Conservation (phyloP, 768 basidiomycete species). For the Hericium rajendrae region DNA sequence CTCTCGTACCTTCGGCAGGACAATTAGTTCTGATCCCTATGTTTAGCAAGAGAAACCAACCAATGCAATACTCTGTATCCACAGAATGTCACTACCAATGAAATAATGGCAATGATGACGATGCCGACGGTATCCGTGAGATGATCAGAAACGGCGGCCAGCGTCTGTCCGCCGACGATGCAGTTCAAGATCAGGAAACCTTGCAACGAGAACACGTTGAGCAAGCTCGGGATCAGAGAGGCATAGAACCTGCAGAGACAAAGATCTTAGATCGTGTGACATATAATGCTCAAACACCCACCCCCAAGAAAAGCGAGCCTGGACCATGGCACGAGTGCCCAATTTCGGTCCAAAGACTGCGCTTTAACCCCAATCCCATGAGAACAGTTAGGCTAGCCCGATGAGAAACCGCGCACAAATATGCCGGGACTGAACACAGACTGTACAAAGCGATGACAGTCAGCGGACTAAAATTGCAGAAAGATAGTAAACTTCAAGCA, state of each 20-base stretch:
- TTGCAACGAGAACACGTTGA: conserved; percentile 36
- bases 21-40: not conserved
- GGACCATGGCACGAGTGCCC: conserved; percentile 48
- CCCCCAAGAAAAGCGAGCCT: conserved; percentile 46
- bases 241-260: conserved; percentile 26
- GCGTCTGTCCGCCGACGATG: conserved; percentile 40
- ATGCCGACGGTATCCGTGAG: conserved; percentile 29
- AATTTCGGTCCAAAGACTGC: conserved; percentile 45
- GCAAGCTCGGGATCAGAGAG: conserved; percentile 25
- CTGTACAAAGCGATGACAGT: conserved; percentile 13
- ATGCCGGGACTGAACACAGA: conserved; percentile 26
- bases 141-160: conserved; percentile 29
- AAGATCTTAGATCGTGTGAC: not conserved
- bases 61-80: conserved; percentile 26
- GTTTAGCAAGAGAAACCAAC: conserved; percentile 7
- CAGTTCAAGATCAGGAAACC: conserved; percentile 40
- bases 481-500: not conserved
- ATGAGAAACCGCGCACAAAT: conserved; percentile 22
- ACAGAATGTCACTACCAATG: conserved; percentile 28
- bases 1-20: conserved; percentile 24
- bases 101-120: conserved; percentile 31
- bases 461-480: conserved; percentile 1
- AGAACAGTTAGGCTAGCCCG: too few relatives aligned
- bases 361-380: conserved; percentile 15
- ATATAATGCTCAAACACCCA: conserved; percentile 9